Evolutionary conservation across 2,329 filamentous ascomycete genomes (phyloP).

Genomic region (Apiospora saccharicola): DNA sequence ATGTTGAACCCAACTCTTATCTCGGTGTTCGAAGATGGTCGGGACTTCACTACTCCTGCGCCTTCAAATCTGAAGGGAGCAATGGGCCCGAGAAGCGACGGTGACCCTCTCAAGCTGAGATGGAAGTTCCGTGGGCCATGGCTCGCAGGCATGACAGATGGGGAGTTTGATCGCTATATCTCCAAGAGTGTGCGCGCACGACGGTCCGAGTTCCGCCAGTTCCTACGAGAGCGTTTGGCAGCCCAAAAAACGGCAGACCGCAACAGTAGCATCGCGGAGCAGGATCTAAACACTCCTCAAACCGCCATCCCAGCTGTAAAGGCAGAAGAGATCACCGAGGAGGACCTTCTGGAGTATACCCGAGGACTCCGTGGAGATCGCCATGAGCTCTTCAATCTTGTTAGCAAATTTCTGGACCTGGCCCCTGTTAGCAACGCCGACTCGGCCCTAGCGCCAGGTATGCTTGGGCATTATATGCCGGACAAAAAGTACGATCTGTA

Average conservation of each 20-base stretch:
- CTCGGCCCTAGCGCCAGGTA: constrained; percentile 20
- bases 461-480: constrained; percentile 20
- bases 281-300: constrained; percentile 42
- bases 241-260: constrained; percentile 51
- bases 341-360: constrained; percentile 59
- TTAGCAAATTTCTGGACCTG: constrained; percentile 69
- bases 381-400: constrained; percentile 57
- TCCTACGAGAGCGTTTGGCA: constrained; percentile 59
- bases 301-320: constrained; percentile 34
- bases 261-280: constrained; percentile 42
- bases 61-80: not conserved
- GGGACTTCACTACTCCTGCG: constrained; percentile 59
- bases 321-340: constrained; percentile 54
- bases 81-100: constrained; percentile 37
- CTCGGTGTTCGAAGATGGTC: constrained; percentile 67
- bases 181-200: constrained; percentile 59
- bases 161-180: constrained; percentile 65
- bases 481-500: constrained; percentile 36
- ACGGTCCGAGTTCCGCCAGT: constrained; percentile 62
- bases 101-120: constrained; percentile 53
- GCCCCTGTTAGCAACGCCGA: constrained; percentile 52
- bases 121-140: constrained; percentile 75
- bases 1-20: constrained; percentile 40
- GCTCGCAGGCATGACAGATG: constrained; percentile 68
- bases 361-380: constrained; percentile 61